A percentile compares a stretch with the other conserved stretches of the same genome.
Conservation (phyloP, 2,329 filamentous ascomycete species). For the Trichoderma koningii region DNA sequence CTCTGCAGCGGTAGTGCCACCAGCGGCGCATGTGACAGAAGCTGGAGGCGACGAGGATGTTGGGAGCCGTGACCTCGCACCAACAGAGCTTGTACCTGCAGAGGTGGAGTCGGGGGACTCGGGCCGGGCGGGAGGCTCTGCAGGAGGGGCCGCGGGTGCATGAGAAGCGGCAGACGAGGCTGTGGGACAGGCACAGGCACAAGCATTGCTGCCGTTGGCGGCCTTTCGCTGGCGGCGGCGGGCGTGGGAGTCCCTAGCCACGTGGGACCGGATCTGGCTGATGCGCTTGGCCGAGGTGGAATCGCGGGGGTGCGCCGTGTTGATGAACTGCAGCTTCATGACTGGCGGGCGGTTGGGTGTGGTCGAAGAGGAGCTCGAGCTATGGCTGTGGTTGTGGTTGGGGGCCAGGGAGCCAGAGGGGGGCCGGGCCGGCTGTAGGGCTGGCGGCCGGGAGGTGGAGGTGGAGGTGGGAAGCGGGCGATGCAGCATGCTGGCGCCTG, state of each 20-base stretch:
- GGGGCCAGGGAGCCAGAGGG: not conserved
- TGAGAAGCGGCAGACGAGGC: not conserved
- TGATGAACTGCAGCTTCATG: constrained; percentile 24
- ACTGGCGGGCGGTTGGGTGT: not conserved
- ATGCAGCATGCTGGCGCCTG: not conserved
- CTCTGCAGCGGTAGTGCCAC: not conserved
- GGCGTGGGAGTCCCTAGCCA: constrained; percentile 22
- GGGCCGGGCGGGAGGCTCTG: not conserved
- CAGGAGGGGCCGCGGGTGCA: not conserved
- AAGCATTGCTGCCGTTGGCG: not conserved
- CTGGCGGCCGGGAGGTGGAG: not conserved
- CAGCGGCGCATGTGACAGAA: too few relatives aligned
- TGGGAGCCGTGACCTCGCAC: not conserved
- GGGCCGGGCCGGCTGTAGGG: not conserved
- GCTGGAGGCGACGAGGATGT: not conserved
- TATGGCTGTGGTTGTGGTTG: too few relatives aligned
- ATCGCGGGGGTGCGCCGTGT: constrained; percentile 16
- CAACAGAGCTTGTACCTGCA: not conserved
- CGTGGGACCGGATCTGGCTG: constrained; percentile 27
- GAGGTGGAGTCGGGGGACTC: constrained; percentile 9
- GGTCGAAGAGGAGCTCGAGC: not conserved
- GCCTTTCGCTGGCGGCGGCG: constrained; percentile 20
- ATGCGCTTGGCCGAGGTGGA: constrained; percentile 14
- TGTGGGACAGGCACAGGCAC: too few relatives aligned
- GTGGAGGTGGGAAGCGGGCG: not conserved